Evolutionary conservation across 495 filamentous ascomycete genomes (phyloP), one percentile per base, ranked within the genome.

Genomic region (Echria macrotheca): DNA sequence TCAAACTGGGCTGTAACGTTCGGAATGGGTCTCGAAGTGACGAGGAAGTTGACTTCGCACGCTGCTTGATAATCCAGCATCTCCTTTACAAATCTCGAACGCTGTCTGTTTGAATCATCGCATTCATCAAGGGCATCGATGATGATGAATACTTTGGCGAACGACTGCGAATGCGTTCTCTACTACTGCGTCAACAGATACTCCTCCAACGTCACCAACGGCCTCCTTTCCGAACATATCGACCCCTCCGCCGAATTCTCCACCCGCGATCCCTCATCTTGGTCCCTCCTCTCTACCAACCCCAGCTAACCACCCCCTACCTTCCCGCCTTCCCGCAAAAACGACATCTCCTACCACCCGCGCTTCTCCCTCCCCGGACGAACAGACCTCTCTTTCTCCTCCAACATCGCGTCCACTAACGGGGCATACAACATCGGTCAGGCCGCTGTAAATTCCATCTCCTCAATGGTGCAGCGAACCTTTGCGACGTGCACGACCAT

Each of bases 131-230:
- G n/a, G n/a, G n/a, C n/a, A n/a, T n/a, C n/a, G n/a, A n/a, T n/a
- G n/a, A n/a, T n/a, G n/a, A n/a, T n/a, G n/a, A n/a, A n/a, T n/a
- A n/a, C n/a, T n/a, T n/a, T n/a, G n/a, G n/a, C n/a, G n/a, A n/a
- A n/a, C n/a, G n/a, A n/a, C n/a, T n/a, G n/a, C 0, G 94, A 41
- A 24, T 41, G 38, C 11, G 38, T 14, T 3, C 38, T 41, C 38
- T 41, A 41, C 21, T 41, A 41, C 38, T 41, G 38, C 17, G 38
- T 41, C 38, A 41, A 41, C 6, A 24, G 18, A 17, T 41, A 41
- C 19, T 23, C 5, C 38, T 23, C 38, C 14, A 24, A 17, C 17
- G 38, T 41, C 9, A 5, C 38, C 3, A 21, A 24, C 21, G 38
- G 38, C 7, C 4, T 41, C 38, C 38, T 41, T 3, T 37, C 10